A percentile compares a stretch with the other conserved stretches of the same genome.
Conservation (phyloP, 768 basidiomycete species). For the Chlorophyllum brunneum region DNA sequence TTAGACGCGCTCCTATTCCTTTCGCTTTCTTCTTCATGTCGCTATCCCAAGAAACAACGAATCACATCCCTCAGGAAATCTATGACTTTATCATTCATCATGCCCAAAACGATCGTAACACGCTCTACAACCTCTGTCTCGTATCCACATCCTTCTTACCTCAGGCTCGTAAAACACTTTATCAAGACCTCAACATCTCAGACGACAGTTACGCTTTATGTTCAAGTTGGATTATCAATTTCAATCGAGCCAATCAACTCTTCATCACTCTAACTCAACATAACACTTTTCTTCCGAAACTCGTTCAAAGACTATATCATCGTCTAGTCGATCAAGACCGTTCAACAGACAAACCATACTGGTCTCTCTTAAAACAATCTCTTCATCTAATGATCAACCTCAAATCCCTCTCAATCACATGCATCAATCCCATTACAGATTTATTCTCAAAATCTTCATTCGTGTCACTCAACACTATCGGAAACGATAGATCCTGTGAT, state of each 20-base stretch:
- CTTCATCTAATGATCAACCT: neutral
- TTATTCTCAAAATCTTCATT: neutral
- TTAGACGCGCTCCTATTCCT: too few relatives aligned
- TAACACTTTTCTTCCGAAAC: neutral
- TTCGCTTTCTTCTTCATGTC: neutral
- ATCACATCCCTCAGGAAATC: neutral
- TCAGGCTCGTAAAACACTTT: neutral
- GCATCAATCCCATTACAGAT: neutral
- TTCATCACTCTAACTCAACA: neutral
- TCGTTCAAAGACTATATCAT: neutral
- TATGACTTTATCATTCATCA: neutral
- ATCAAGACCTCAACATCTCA: neutral
- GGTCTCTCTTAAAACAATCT: neutral
- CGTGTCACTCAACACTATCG: neutral
- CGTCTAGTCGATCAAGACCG: neutral
- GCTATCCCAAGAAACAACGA: neutral
- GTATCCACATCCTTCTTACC: neutral
- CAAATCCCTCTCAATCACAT: neutral
- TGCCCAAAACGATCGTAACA: neutral
- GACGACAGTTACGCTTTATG: neutral
- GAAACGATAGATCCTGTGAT: neutral
- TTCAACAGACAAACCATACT: neutral
- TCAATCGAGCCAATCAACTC: neutral
- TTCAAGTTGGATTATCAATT: neutral
- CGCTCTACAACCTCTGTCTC: conserved; percentile 5